A percentile compares a stretch with the other conserved stretches of the same genome.
Conservation (phyloP, 192 early-diverging fungal genomes). For the Linnemannia zychae region DNA sequence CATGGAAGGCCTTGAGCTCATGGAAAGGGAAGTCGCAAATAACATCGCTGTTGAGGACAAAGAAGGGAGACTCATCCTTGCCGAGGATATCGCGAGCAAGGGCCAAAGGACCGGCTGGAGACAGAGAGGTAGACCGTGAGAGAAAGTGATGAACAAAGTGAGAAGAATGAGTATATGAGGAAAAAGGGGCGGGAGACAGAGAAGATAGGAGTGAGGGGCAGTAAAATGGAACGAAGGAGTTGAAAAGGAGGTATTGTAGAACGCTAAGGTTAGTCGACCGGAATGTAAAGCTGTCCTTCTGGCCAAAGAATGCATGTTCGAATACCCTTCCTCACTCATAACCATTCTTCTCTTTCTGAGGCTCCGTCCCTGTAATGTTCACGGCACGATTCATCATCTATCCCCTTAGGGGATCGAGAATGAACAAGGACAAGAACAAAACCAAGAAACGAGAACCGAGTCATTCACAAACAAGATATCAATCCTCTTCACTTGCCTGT, state of each 20-base stretch:
- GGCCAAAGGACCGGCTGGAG: conserved; percentile 89
- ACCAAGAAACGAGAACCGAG: background rate
- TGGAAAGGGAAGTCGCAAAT: conserved; percentile 99
- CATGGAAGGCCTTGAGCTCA: conserved; percentile 91
- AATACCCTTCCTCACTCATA: background rate
- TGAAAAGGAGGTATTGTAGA: too few species aligned
- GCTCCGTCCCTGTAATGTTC: background rate
- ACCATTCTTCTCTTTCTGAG: background rate
- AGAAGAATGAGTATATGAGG: background rate
- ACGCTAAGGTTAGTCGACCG: background rate
- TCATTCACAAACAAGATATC: too few species aligned
- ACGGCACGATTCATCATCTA: background rate
- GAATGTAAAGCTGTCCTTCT: background rate
- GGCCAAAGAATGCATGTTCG: background rate
- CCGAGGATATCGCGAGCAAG: conserved; percentile 92
- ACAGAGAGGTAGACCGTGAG: background rate
- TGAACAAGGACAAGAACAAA: conserved; percentile 12
- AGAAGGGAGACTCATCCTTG: conserved; percentile 96
- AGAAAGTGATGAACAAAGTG: background rate
- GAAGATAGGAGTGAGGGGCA: background rate
- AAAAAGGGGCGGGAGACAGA: background rate
- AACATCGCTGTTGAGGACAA: conserved; percentile 99
- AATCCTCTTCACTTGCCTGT: conserved; percentile 65
- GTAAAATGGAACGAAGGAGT: background rate
- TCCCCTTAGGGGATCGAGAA: background rate